phyloP scores from a whole-genome alignment of 1,284 basidiomycete genomes.

The Takashimella tepidaria region DNA sequence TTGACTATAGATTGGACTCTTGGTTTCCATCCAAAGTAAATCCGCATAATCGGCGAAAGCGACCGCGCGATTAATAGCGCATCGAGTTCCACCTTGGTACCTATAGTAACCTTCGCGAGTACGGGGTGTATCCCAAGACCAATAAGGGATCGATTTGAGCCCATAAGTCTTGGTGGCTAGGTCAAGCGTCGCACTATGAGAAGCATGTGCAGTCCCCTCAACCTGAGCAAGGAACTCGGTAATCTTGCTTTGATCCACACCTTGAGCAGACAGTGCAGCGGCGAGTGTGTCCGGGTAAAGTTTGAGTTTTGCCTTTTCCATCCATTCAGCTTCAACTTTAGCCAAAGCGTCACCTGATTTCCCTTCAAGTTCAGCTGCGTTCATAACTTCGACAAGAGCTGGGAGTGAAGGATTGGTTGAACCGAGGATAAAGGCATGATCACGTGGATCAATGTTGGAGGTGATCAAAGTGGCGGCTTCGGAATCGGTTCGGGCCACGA shows the following conservation, averaged over 20 bases:
- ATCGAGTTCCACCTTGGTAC: slow-evolving; percentile 93
- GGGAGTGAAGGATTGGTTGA: slow-evolving; percentile 67
- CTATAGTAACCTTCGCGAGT: slow-evolving; percentile 89
- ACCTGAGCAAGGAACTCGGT: slow-evolving; percentile 39
- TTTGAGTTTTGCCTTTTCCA: slow-evolving; percentile 65
- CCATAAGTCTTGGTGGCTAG: slow-evolving; percentile 80
- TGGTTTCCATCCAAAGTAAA: slow-evolving; percentile 96
- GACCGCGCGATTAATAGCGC: slow-evolving; percentile 85
- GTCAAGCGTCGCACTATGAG: slow-evolving; percentile 63
- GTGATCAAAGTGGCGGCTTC: slow-evolving; percentile 96
- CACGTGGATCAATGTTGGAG: slow-evolving; percentile 91
- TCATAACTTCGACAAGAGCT: slow-evolving; percentile 76
- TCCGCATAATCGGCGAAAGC: slow-evolving; percentile 93
- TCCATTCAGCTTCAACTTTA: slow-evolving; percentile 84
- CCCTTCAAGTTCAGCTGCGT: slow-evolving; percentile 72
- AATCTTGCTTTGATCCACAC: slow-evolving; percentile 47
- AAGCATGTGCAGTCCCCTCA: slow-evolving; percentile 56
- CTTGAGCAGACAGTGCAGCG: slow-evolving; percentile 64
- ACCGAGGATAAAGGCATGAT: slow-evolving; percentile 94
- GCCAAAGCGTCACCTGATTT: slow-evolving; percentile 76
- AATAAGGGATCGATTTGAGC: slow-evolving; percentile 59
- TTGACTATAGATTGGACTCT: slow-evolving; percentile 89
- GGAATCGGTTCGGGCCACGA: slow-evolving; percentile 69
- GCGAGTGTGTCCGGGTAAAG: slow-evolving; percentile 73
- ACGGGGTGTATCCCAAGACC: slow-evolving; percentile 91